Percentiles rank a stretch among this genome's conserved stretches.
These are phyloP conservation scores for Mallotus japonicus DNA, from an alignment of 441 rosid genomes.

Conservation along the genomic window DNA sequence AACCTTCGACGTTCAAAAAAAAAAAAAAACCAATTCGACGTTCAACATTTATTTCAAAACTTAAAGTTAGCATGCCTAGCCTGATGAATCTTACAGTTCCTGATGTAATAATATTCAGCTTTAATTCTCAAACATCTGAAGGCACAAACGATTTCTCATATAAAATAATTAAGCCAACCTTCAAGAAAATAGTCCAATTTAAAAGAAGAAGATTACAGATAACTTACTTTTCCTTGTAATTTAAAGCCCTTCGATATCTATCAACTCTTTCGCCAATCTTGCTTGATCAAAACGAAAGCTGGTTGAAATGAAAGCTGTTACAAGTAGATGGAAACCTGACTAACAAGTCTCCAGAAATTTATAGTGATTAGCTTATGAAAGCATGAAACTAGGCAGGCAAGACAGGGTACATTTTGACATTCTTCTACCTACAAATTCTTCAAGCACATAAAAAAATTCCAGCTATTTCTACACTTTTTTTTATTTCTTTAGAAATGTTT, in stretches of 20 bases:
- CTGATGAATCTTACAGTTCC: background rate
- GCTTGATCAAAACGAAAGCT: background rate
- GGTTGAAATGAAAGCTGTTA: background rate
- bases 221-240: background rate
- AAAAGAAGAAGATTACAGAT: background rate
- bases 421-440: conserved; percentile 1
- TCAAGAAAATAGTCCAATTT: too few relatives aligned
- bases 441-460: background rate
- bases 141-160: too few relatives aligned
- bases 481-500: conserved; percentile 4
- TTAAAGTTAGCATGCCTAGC: too few relatives aligned
- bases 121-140: too few relatives aligned
- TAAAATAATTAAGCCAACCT: too few relatives aligned
- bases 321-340: background rate
- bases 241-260: background rate
- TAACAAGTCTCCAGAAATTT: background rate
- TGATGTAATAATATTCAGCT: background rate
- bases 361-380: background rate
- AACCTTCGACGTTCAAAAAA: background rate
- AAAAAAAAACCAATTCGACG: background rate
- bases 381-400: background rate
- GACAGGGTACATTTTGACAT: background rate
- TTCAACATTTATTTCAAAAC: background rate
- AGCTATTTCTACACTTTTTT: background rate
- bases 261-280: background rate